Conservation (phyloP, 306 rosid genomes). For the Myrica gale region DNA sequence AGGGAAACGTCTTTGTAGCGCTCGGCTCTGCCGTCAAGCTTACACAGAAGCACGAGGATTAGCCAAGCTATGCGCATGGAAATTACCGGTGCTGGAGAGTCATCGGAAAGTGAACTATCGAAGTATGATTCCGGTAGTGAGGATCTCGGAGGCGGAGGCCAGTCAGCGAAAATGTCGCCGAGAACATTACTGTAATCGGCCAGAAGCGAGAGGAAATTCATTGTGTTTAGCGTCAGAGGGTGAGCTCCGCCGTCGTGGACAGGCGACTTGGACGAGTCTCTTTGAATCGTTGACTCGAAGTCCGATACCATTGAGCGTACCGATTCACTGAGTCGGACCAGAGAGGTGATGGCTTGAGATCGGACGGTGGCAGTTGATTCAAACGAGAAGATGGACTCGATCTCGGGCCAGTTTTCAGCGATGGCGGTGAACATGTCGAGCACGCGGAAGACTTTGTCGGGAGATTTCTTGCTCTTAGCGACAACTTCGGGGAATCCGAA, state of each 20-base stretch:
- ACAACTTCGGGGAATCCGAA: slow-evolving; percentile 60
- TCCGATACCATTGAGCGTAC: slow-evolving; percentile 39
- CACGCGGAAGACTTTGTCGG: slow-evolving; percentile 55
- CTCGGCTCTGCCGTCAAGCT: slow-evolving; percentile 60
- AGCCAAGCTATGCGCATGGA: slow-evolving; percentile 48
- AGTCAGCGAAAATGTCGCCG: slow-evolving; percentile 48
- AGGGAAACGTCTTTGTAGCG: slow-evolving; percentile 51
- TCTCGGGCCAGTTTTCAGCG: slow-evolving; percentile 45
- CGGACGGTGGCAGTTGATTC: slow-evolving; percentile 41
- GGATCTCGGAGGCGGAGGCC: slow-evolving; percentile 30
- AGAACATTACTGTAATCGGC: slow-evolving; percentile 54
- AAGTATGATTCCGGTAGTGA: slow-evolving; percentile 39
- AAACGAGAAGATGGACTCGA: slow-evolving; percentile 56
- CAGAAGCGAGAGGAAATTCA: slow-evolving; percentile 50
- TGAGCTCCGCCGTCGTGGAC: slow-evolving; percentile 44
- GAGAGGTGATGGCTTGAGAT: slow-evolving; percentile 43
- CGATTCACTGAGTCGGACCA: slow-evolving; percentile 35
- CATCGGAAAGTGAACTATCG: slow-evolving; percentile 32
- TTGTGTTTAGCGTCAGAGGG: slow-evolving; percentile 39
- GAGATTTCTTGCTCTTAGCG: slow-evolving; percentile 43
- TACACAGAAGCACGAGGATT: slow-evolving; percentile 59
- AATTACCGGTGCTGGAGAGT: slow-evolving; percentile 19
- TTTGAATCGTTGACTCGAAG: slow-evolving; percentile 49
- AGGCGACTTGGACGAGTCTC: slow-evolving; percentile 39
- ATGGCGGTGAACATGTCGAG: slow-evolving; percentile 60